These are phyloP conservation scores for Heliocybe sulcata DNA, from an alignment of 1,284 basidiomycete species.

Conservation along the genomic window DNA sequence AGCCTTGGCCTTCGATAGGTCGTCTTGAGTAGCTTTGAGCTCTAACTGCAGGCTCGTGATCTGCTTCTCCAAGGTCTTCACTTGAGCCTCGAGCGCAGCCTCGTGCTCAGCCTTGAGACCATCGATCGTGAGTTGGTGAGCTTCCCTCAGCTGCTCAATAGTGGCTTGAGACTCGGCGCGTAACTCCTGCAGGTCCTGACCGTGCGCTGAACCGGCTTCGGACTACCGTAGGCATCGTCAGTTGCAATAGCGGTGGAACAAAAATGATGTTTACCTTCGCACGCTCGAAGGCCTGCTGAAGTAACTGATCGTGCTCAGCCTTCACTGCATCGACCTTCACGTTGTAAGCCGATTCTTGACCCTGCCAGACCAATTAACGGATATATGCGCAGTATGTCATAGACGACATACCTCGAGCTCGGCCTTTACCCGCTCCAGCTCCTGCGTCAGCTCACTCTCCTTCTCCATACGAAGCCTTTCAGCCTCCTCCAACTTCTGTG, in stretches of 20 bases:
- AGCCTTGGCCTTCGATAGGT: conserved; percentile 67
- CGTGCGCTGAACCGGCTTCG: conserved; percentile 60
- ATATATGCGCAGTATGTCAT: neutral
- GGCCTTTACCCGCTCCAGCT: conserved; percentile 45
- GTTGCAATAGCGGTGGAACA: conserved; percentile 6
- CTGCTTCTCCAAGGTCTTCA: conserved; percentile 55
- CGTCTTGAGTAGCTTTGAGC: conserved; percentile 76
- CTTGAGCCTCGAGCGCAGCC: conserved; percentile 45
- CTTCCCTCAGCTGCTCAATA: conserved; percentile 58
- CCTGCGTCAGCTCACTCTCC: conserved; percentile 49
- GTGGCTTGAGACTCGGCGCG: conserved; percentile 58
- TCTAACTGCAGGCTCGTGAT: conserved; percentile 56
- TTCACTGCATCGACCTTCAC: conserved; percentile 60
- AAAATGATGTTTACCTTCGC: conserved; percentile 55
- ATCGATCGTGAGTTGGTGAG: conserved; percentile 53
- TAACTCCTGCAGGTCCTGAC: conserved; percentile 62
- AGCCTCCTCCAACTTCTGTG: conserved; percentile 39
- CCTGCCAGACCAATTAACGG: conserved; percentile 28
- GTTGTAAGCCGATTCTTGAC: conserved; percentile 62
- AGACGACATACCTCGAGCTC: conserved; percentile 53
- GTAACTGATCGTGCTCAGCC: conserved; percentile 54
- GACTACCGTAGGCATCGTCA: conserved; percentile 28
- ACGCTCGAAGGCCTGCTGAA: conserved; percentile 65
- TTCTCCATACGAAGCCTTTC: conserved; percentile 39
- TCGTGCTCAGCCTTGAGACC: conserved; percentile 58